phyloP scores from a whole-genome alignment of 345 rosid species.

The Camelina laxa region DNA sequence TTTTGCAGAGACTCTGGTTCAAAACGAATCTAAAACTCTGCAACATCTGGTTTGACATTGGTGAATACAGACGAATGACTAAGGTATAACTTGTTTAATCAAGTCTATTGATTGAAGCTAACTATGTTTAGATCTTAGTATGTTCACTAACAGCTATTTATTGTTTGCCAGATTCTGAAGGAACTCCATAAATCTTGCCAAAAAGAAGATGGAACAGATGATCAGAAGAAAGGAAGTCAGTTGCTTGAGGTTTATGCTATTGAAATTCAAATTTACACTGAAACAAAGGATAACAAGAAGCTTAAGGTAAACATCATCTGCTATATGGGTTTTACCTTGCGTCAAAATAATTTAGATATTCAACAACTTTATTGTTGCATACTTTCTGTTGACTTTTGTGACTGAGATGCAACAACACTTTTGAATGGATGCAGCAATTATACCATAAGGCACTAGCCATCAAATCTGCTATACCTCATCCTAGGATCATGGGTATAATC shows the following conservation, averaged over 20 bases:
- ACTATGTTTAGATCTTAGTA: neutral
- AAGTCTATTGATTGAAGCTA: constrained; percentile 13
- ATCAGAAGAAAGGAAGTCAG: constrained; percentile 99
- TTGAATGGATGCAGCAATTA: constrained; percentile 72
- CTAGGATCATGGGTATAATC: constrained; percentile 99
- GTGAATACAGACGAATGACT: constrained; percentile 96
- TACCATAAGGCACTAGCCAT: constrained; percentile 98
- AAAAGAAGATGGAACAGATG: constrained; percentile 97
- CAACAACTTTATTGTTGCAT: neutral
- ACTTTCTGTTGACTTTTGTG: constrained; percentile 17
- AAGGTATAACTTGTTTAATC: constrained; percentile 59
- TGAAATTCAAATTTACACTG: constrained; percentile 98
- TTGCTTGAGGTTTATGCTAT: constrained; percentile 98
- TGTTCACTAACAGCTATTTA: constrained; percentile 11
- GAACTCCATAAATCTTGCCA: constrained; percentile 98
- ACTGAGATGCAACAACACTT: constrained; percentile 17
- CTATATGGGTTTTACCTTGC: constrained; percentile 4
- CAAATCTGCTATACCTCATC: constrained; percentile 99
- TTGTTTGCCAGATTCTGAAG: constrained; percentile 70
- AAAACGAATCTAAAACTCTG: constrained; percentile 98
- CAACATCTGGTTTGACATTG: constrained; percentile 98
- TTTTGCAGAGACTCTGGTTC: constrained; percentile 95
- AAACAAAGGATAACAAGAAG: constrained; percentile 97
- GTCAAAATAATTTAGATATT: neutral
- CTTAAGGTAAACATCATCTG: constrained; percentile 65